A percentile compares a stretch with the other conserved stretches of the same genome.
Conservation (phyloP, 2,329 filamentous ascomycete species). For the Apiospora rasikravindrae region DNA sequence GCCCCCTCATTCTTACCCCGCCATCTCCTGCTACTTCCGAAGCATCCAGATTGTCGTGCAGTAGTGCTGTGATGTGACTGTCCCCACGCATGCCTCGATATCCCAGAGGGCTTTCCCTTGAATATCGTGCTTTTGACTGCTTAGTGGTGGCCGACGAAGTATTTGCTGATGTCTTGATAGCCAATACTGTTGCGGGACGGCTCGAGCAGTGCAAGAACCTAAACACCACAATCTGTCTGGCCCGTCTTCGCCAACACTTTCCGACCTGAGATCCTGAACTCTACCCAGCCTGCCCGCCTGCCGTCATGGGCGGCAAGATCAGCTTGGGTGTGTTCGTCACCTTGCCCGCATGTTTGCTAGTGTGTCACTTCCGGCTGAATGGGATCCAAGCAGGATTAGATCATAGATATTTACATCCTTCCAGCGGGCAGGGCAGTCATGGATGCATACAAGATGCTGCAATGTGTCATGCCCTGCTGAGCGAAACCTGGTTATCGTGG, state of each 20-base stretch:
- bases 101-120: not conserved
- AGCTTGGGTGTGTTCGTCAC: not conserved
- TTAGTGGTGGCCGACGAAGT: not conserved
- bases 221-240: not conserved
- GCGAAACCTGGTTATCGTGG: not conserved
- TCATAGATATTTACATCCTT: not conserved
- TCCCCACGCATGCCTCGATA: not conserved
- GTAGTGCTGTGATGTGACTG: not conserved
- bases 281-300: not conserved
- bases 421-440: not conserved
- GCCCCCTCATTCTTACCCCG: conserved; percentile 9
- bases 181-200: not conserved
- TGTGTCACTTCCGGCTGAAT: not conserved
- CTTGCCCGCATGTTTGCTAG: not conserved
- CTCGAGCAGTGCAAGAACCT: not conserved
- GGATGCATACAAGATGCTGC: not conserved
- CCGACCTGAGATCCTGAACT: not conserved
- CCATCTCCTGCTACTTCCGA: not conserved
- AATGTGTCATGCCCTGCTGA: not conserved
- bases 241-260: not conserved
- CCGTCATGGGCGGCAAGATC: not conserved
- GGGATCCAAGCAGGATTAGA: not conserved
- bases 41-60: not conserved
- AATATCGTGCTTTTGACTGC: too few species aligned
- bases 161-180: not conserved